Base-by-base conservation (phyloP, 2,329 filamentous ascomycete genomes). In the Fusarium armeniacum region DNA sequence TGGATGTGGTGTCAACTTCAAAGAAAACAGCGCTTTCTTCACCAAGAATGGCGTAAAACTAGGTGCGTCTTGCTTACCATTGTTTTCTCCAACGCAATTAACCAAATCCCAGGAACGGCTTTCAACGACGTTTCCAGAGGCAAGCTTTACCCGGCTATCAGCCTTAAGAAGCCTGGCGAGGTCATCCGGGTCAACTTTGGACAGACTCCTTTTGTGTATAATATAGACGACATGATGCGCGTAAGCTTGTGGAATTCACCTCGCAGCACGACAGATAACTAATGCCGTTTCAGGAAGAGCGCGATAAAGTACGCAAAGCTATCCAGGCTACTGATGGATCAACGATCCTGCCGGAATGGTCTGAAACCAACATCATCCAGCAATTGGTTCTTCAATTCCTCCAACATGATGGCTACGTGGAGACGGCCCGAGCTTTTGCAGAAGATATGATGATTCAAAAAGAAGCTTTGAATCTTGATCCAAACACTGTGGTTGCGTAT, bases 351-450 rank as follows among this genome's bases (percentile, higher is more conserved):
- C 87, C 89, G 4, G 84, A 85, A 4, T 82, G 92, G 67, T 88
- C 87, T 65, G 95, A 98, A 79, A 90, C 89, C 2, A 85, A 91
- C 28, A 85, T 98, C 49, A 89, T 97, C 38, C 94, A 98, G 77
- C 88, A 92, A 72, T 83, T 98, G 59, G 86, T 90, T 20, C 86
- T 94, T 40, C 94, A 98, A 79, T 98, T 97, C 72, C 83, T 99
- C 16, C 92, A 94, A 38, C 95, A 98, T 73, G 96, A 98, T 75
- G 96, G 96, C 62, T 98, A 98, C 72, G 91, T 98, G 10, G 95
- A 98, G 71, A 97, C 95, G 0, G 94, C 94, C 11, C 89, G 90
- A 68, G 93, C 93, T 1, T 98, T 99, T 83, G 90, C 92, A 5
- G 86, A 91, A 72, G 95, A 98, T 76, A 89, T 97, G 28, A 86